Evolutionary conservation across 2,329 filamentous ascomycete genomes (phyloP).

Genomic region (Calonectria naviculata): DNA sequence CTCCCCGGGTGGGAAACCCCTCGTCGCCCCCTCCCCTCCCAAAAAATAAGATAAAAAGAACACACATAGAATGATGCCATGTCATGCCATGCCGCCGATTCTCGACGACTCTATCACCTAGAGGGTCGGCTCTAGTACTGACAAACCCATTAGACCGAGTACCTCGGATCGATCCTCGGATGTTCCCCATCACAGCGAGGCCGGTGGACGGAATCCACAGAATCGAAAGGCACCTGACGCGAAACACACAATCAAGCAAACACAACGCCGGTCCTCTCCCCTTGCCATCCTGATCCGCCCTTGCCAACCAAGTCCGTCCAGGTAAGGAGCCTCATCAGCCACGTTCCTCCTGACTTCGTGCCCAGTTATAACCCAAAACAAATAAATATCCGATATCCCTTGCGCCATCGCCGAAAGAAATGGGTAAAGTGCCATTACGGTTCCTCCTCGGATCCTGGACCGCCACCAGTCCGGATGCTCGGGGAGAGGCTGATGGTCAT

Average conservation of each 20-base stretch:
- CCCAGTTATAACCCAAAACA: constrained; percentile 32
- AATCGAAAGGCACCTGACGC: constrained; percentile 29
- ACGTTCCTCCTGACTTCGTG: constrained; percentile 22
- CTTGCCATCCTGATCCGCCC: constrained; percentile 29
- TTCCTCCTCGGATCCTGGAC: constrained; percentile 53
- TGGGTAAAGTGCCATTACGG: constrained; percentile 41
- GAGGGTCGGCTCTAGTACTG: constrained; percentile 32
- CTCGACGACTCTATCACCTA: constrained; percentile 36
- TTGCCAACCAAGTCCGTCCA: constrained; percentile 34
- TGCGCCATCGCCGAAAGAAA: constrained; percentile 42
- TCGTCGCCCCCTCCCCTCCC: neutral
- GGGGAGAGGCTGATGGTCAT: constrained; percentile 69
- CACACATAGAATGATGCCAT: constrained; percentile 8
- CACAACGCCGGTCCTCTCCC: constrained; percentile 38
- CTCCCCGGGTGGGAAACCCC: neutral
- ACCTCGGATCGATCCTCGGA: constrained; percentile 3
- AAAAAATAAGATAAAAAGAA: constrained; percentile 9
- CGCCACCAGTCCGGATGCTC: constrained; percentile 51
- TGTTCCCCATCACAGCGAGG: constrained; percentile 9
- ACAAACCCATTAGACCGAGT: constrained; percentile 37
- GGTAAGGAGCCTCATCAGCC: constrained; percentile 26
- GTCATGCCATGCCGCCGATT: constrained; percentile 28
- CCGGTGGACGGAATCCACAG: constrained; percentile 9
- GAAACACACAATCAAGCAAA: constrained; percentile 30
- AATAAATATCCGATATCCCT: constrained; percentile 29